Evolutionary conservation across 2,329 filamentous ascomycete genomes (phyloP).

Genomic region (Grosmannia serpens): DNA sequence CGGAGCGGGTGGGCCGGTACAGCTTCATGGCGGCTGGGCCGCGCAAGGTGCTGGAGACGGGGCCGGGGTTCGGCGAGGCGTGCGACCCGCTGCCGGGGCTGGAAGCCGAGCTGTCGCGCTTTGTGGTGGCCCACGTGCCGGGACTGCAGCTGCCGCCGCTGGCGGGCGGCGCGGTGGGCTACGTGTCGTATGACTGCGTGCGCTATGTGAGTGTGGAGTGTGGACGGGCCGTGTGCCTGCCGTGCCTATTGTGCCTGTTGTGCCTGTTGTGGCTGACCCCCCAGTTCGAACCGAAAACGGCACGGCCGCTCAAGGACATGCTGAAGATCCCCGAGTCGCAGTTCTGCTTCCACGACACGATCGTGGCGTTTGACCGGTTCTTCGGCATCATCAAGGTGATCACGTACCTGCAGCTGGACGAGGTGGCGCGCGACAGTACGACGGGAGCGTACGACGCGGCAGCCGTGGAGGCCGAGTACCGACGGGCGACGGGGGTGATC

Average conservation of each 20-base stretch:
- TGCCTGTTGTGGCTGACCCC: neutral
- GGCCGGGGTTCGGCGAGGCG: conserved; percentile 73
- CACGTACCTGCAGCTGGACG: conserved; percentile 59
- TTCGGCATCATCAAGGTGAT: conserved; percentile 88
- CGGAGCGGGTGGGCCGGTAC: conserved; percentile 86
- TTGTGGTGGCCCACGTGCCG: conserved; percentile 72
- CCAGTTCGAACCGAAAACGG: conserved; percentile 94
- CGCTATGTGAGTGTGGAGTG: conserved; percentile 35
- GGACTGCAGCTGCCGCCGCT: conserved; percentile 73
- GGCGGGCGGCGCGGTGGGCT: conserved; percentile 87
- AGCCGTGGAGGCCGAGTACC: conserved; percentile 55
- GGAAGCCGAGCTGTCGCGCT: conserved; percentile 66
- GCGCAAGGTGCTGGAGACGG: conserved; percentile 74
- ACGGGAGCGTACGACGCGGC: conserved; percentile 5
- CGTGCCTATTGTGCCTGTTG: neutral
- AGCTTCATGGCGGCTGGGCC: conserved; percentile 73
- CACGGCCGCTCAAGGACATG: conserved; percentile 75
- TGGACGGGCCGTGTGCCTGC: no score
- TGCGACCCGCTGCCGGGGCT: conserved; percentile 76
- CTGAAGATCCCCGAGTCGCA: conserved; percentile 83
- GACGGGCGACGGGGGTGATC: conserved; percentile 52
- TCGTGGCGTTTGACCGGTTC: conserved; percentile 91
- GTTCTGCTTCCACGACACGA: conserved; percentile 94
- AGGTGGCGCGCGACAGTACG: conserved; percentile 34
- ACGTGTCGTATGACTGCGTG: conserved; percentile 95